phyloP scores from a whole-genome alignment of 163 green algal genomes.

The Volvox carteri region DNA sequence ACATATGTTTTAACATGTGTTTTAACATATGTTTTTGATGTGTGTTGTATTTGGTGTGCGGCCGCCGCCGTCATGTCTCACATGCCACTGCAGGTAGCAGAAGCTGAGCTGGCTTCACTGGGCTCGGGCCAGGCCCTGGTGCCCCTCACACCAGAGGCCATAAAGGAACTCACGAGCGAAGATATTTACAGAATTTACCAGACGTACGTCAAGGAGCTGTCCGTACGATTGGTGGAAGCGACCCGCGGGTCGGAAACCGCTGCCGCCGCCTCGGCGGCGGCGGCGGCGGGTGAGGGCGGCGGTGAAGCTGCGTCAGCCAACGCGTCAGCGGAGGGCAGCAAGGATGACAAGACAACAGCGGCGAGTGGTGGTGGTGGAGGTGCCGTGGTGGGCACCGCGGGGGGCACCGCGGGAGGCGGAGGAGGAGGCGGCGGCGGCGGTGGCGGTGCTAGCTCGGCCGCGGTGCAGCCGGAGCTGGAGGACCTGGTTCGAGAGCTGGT shows the following conservation, averaged over 20 bases:
- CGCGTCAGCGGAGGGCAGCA: slow-evolving; percentile 10
- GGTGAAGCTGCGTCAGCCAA: slow-evolving; percentile 29
- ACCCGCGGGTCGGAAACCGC: slow-evolving; percentile 8
- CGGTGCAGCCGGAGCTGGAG: slow-evolving; percentile 59
- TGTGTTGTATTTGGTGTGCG: neutral
- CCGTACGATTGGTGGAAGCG: slow-evolving; percentile 59
- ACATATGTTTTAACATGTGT: neutral
- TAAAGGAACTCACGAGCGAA: slow-evolving; percentile 71
- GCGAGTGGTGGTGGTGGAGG: neutral
- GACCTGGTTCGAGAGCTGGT: slow-evolving; percentile 74
- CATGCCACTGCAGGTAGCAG: slow-evolving; percentile 20
- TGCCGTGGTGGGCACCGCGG: neutral
- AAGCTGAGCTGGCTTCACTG: slow-evolving; percentile 55
- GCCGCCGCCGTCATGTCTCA: neutral
- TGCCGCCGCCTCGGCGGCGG: neutral
- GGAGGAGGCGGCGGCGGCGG: neutral
- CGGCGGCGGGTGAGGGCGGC: neutral
- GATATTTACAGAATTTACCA: slow-evolving; percentile 78
- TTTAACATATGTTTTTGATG: slow-evolving; percentile 9
- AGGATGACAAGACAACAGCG: neutral
- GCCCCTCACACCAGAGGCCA: slow-evolving; percentile 62
- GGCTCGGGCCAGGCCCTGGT: slow-evolving; percentile 53
- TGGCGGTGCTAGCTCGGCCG: neutral
- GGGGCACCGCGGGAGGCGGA: neutral
- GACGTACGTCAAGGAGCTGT: slow-evolving; percentile 75